Percentiles rank a stretch among this genome's conserved stretches.
Evolutionary conservation across 805 yeast genomes (phyloP).

Genomic region (Yarrowia divulgata): DNA sequence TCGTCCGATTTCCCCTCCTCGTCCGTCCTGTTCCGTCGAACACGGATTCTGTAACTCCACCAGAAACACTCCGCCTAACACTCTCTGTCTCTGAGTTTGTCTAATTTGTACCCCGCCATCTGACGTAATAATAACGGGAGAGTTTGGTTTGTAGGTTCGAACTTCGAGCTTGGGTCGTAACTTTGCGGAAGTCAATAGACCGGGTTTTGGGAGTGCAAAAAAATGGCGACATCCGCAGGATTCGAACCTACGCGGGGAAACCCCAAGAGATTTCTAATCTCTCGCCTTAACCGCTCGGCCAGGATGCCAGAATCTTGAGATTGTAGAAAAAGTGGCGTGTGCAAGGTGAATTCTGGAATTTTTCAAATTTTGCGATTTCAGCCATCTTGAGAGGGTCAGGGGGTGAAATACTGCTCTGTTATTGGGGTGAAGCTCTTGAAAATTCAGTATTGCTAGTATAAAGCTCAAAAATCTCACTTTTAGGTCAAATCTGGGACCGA

Average conservation of each 20-base stretch:
- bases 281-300: constrained; percentile 40
- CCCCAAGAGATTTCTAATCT: constrained; percentile 40
- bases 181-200: constrained; percentile 17
- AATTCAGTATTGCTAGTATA: too few relatives aligned
- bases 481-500: neutral
- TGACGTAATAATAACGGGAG: constrained; percentile 1
- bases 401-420: too few relatives aligned
- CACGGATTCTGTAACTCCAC: neutral
- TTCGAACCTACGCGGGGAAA: constrained; percentile 40
- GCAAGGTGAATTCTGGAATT: neutral
- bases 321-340: neutral
- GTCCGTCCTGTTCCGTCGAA: neutral
- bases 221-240: constrained; percentile 39
- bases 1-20: neutral
- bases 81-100: too few relatives aligned
- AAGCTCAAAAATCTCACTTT: too few relatives aligned
- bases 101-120: constrained; percentile 25
- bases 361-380: neutral
- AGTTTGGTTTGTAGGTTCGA: neutral
- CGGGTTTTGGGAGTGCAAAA: neutral
- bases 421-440: too few relatives aligned
- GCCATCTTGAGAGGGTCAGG: neutral
- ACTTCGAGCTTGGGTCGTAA: neutral
- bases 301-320: constrained; percentile 12
- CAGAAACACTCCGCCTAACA: neutral